Conservation (phyloP, 75 land plant genomes). For the Gnetum montanum region DNA sequence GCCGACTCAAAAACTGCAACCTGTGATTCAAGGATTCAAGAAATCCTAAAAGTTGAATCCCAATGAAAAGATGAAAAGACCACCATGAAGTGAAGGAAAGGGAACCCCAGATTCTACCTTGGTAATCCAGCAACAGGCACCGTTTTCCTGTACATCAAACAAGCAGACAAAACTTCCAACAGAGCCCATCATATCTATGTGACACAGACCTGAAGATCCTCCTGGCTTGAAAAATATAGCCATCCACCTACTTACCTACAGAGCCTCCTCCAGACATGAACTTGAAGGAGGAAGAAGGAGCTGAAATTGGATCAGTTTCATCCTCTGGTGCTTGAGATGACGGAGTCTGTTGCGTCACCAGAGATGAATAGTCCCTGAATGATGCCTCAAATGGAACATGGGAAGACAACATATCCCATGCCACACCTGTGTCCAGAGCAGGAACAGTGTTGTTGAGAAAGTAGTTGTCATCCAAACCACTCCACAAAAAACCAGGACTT, state of each 20-base stretch:
- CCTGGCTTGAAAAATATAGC: neutral
- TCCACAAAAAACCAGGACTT: neutral
- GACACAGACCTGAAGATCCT: neutral
- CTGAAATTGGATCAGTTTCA: neutral
- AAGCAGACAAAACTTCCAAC: too few species aligned
- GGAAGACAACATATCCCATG: slow-evolving; percentile 6
- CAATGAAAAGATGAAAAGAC: neutral
- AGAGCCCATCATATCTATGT: too few species aligned
- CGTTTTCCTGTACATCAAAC: neutral
- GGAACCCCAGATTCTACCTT: neutral
- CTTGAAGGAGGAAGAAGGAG: neutral
- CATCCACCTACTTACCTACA: neutral
- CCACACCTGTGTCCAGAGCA: slow-evolving; percentile 3
- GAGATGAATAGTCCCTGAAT: too few species aligned
- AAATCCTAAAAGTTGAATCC: too few species aligned
- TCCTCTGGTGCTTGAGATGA: slow-evolving; percentile 1
- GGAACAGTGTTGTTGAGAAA: slow-evolving; percentile 3
- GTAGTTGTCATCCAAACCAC: slow-evolving; percentile 9
- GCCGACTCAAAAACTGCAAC: slow-evolving; percentile 10
- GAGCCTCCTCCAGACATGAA: slow-evolving; percentile 6
- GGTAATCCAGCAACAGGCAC: neutral
- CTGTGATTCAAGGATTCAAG: neutral
- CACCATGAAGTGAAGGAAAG: too few species aligned
- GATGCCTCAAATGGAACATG: neutral
- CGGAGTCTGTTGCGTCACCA: neutral